phyloP scores from a whole-genome alignment of 139 green algal species.

The Haematococcus lacustris region DNA sequence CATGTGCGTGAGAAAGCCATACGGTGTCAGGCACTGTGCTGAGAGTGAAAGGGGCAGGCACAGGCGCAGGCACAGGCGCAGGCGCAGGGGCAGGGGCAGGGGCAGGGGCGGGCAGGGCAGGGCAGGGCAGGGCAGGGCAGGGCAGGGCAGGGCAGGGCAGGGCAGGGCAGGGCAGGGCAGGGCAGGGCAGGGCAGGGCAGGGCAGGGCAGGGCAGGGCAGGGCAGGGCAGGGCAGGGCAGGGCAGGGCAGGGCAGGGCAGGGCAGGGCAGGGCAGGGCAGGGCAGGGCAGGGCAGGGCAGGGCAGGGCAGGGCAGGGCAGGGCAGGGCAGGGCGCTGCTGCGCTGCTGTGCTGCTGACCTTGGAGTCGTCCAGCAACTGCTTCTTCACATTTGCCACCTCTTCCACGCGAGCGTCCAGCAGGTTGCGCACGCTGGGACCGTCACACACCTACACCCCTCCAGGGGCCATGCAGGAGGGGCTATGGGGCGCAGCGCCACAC shows the following conservation, averaged over 20 bases:
- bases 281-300: too few species aligned
- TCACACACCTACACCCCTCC: too few species aligned
- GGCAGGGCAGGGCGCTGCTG: not conserved
- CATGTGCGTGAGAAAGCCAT: not conserved
- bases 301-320: not conserved
- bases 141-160: too few species aligned
- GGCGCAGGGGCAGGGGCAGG: not conserved
- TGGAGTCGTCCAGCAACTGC: conserved; percentile 49
- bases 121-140: too few species aligned
- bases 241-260: too few species aligned
- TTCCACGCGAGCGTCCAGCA: conserved; percentile 51
- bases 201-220: not conserved
- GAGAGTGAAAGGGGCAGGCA: not conserved
- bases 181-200: not conserved
- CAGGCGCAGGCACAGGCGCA: not conserved
- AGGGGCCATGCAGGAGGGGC: too few species aligned
- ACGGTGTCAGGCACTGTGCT: not conserved
- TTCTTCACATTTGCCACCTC: conserved; percentile 38
- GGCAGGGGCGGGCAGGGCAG: too few species aligned
- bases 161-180: too few species aligned
- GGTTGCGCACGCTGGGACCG: conserved; percentile 37
- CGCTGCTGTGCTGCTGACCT: conserved; percentile 20
- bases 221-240: too few species aligned
- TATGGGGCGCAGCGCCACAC: too few species aligned
- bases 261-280: too few species aligned